phyloP scores from a whole-genome alignment of 257 asterid species.

The Solanum paucissectum region DNA sequence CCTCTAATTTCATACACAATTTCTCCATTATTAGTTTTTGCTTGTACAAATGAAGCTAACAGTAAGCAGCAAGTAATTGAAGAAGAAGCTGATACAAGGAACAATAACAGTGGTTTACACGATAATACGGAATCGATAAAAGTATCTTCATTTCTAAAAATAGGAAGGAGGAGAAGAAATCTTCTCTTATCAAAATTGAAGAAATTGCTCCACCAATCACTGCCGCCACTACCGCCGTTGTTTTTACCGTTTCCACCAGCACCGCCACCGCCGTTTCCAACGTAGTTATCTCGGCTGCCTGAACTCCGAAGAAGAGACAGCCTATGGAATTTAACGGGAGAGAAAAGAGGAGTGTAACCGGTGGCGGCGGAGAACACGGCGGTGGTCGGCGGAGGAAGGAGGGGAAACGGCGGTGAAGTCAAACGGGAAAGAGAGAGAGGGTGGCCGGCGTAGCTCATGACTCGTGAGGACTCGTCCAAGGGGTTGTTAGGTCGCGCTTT shows the following conservation, averaged over 20 bases:
- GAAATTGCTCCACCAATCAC: conserved; percentile 26
- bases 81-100: conserved; percentile 29
- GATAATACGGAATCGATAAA: conserved; percentile 1
- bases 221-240: conserved; percentile 24
- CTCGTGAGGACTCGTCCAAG: neutral
- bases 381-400: conserved; percentile 3
- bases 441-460: conserved; percentile 47
- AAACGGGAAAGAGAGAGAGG: neutral
- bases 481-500: neutral
- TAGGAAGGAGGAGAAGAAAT: conserved; percentile 19
- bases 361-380: neutral
- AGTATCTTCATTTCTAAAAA: conserved; percentile 7
- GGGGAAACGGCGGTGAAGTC: conserved; percentile 11
- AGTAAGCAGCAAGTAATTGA: conserved; percentile 23
- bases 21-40: conserved; percentile 23
- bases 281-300: neutral
- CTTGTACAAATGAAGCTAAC: conserved; percentile 48
- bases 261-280: neutral
- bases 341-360: conserved; percentile 6
- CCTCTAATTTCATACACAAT: conserved; percentile 57
- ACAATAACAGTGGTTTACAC: neutral
- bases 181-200: conserved; percentile 21
- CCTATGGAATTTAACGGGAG: conserved; percentile 13
- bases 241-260: conserved; percentile 5
- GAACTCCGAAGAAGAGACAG: conserved; percentile 8